Percentiles rank a stretch among this genome's conserved stretches.
These are phyloP conservation scores for Stachybotrys echinatus DNA, from an alignment of 2,329 filamentous ascomycete genomes.

Conservation along the genomic window DNA sequence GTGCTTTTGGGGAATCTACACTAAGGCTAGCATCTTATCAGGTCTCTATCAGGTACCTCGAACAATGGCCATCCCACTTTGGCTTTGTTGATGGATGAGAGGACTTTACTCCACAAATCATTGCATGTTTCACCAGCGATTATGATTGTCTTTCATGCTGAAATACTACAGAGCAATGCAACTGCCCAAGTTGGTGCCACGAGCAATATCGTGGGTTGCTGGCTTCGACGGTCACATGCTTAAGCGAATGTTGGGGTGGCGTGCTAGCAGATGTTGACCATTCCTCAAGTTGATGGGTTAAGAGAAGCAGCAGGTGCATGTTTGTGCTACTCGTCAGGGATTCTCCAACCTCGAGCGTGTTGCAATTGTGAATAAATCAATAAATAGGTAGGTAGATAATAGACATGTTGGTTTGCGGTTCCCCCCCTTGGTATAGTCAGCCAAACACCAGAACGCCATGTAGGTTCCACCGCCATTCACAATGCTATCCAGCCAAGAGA, in stretches of 20 bases:
- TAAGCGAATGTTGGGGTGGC: too few relatives aligned
- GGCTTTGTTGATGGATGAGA: background rate
- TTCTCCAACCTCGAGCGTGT: background rate
- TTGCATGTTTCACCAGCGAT: background rate
- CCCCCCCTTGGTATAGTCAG: conserved; percentile 25
- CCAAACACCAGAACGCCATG: conserved; percentile 25
- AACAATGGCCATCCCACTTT: background rate
- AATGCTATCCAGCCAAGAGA: background rate
- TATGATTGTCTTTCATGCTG: background rate
- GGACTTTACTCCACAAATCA: background rate
- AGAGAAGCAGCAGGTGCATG: too few relatives aligned
- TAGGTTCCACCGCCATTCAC: background rate
- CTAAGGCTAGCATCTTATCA: too few relatives aligned
- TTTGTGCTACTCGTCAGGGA: too few relatives aligned
- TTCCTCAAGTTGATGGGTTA: too few relatives aligned
- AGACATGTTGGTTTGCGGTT: background rate
- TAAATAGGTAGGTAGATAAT: background rate
- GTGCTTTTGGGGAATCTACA: too few relatives aligned
- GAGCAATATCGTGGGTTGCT: too few relatives aligned
- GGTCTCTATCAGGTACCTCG: background rate
- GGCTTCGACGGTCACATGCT: too few relatives aligned
- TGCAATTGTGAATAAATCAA: background rate
- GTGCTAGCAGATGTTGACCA: too few relatives aligned
- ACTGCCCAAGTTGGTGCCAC: too few relatives aligned
- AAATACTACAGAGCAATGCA: background rate